Conservation (phyloP, 768 basidiomycete species). For the Panus rudis region DNA sequence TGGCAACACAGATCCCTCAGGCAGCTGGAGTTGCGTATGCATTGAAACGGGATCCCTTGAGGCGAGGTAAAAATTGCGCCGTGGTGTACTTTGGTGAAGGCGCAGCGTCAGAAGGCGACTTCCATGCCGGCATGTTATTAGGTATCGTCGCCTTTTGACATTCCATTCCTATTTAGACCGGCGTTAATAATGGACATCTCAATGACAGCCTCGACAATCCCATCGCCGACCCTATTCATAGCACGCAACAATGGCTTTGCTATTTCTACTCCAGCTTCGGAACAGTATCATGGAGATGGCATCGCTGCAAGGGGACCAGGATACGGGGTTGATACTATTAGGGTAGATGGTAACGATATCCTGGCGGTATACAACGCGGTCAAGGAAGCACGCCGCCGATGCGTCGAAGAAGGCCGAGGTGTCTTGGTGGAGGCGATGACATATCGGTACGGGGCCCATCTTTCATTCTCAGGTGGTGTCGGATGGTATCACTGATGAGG, state of each 20-base stretch:
- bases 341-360: slow-evolving; percentile 92
- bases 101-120: slow-evolving; percentile 91
- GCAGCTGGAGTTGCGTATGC: slow-evolving; percentile 92
- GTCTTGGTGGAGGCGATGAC: slow-evolving; percentile 89
- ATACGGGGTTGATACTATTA: slow-evolving; percentile 85
- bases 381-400: slow-evolving; percentile 61
- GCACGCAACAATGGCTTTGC: slow-evolving; percentile 88
- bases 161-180: background rate
- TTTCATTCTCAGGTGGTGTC: background rate
- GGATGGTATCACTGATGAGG: background rate
- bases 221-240: slow-evolving; percentile 67
- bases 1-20: slow-evolving; percentile 93
- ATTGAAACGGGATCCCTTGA: slow-evolving; percentile 66
- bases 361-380: slow-evolving; percentile 76
- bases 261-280: slow-evolving; percentile 84
- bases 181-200: background rate
- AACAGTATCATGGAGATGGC: slow-evolving; percentile 90
- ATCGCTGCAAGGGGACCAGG: slow-evolving; percentile 88
- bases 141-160: slow-evolving; percentile 14
- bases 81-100: slow-evolving; percentile 93
- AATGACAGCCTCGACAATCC: slow-evolving; percentile 55
- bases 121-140: slow-evolving; percentile 84
- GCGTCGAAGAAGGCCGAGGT: slow-evolving; percentile 72
- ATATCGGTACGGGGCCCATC: slow-evolving; percentile 50
- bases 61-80: slow-evolving; percentile 67